Conservation (phyloP, 495 filamentous ascomycete species). For the Hamigera avellanea region DNA sequence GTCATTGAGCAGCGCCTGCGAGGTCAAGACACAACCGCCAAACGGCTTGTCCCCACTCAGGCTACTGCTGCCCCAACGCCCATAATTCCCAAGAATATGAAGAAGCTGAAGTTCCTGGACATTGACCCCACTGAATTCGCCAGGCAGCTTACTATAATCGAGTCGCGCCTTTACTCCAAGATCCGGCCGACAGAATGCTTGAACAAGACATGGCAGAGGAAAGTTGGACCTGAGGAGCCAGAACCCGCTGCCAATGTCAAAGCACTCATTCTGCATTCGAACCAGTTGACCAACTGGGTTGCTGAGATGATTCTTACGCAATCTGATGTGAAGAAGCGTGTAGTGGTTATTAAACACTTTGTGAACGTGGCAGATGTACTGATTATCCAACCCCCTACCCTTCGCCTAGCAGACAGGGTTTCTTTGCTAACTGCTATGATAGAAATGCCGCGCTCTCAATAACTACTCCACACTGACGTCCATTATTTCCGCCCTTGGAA, state of each 20-base stretch:
- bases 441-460: constrained; percentile 91
- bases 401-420: neutral
- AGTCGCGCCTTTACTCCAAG: constrained; percentile 88
- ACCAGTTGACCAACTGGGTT: constrained; percentile 98
- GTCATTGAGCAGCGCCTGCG: constrained; percentile 77
- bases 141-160: constrained; percentile 91
- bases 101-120: constrained; percentile 97
- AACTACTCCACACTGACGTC: constrained; percentile 98
- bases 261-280: constrained; percentile 90
- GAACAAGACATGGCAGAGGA: constrained; percentile 98
- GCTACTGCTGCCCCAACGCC: constrained; percentile 68
- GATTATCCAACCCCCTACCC: neutral
- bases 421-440: constrained; percentile 12
- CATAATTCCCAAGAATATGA: constrained; percentile 98
- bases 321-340: constrained; percentile 84
- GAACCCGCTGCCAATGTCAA: constrained; percentile 94
- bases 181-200: constrained; percentile 91
- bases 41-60: constrained; percentile 76
- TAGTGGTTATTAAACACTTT: constrained; percentile 97
- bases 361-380: constrained; percentile 84
- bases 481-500: constrained; percentile 90
- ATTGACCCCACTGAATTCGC: constrained; percentile 95
- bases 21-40: constrained; percentile 79
- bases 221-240: constrained; percentile 65
- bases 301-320: constrained; percentile 99